A percentile compares a stretch with the other conserved stretches of the same genome.
These are phyloP conservation scores for Butyriboletus loyo DNA, from an alignment of 768 basidiomycete genomes.

Conservation along the genomic window DNA sequence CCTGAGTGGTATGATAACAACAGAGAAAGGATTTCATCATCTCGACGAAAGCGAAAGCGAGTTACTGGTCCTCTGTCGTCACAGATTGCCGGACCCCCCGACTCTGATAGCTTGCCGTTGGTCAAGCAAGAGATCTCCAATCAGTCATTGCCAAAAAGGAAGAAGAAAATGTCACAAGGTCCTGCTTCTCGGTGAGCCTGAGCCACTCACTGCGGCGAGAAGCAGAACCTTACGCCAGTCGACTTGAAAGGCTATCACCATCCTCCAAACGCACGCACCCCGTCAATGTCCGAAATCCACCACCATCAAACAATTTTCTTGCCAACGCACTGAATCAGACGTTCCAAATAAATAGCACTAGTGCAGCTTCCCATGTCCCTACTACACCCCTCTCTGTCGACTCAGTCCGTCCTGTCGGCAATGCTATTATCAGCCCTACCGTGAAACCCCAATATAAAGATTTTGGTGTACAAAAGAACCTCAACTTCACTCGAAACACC, in stretches of 20 bases:
- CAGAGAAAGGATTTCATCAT: not conserved
- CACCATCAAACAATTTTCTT: slow-evolving; percentile 10
- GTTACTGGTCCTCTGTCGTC: not conserved
- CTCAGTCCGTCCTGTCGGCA: not conserved
- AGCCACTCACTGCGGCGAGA: slow-evolving; percentile 28
- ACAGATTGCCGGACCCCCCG: not conserved
- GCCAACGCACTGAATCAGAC: slow-evolving; percentile 29
- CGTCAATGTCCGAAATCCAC: not conserved
- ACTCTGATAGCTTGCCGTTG: not conserved
- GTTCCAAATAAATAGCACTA: slow-evolving; percentile 22
- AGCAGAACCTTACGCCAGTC: slow-evolving; percentile 26
- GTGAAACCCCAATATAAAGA: slow-evolving; percentile 15
- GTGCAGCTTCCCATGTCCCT: slow-evolving; percentile 6
- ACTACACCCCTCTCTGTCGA: slow-evolving; percentile 5
- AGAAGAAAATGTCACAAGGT: slow-evolving; percentile 18
- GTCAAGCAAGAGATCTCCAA: not conserved
- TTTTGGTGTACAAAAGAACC: slow-evolving; percentile 23
- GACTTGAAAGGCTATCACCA: slow-evolving; percentile 22
- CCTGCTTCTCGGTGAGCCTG: slow-evolving; percentile 32
- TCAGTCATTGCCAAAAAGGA: slow-evolving; percentile 11
- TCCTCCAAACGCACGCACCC: not conserved
- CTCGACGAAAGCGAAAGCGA: slow-evolving; percentile 16
- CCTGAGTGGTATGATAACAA: slow-evolving; percentile 9
- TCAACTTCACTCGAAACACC: slow-evolving; percentile 19
- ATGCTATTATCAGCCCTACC: not conserved